Conservation (phyloP, 768 basidiomycete genomes). For the Austroboletus eburneus region DNA sequence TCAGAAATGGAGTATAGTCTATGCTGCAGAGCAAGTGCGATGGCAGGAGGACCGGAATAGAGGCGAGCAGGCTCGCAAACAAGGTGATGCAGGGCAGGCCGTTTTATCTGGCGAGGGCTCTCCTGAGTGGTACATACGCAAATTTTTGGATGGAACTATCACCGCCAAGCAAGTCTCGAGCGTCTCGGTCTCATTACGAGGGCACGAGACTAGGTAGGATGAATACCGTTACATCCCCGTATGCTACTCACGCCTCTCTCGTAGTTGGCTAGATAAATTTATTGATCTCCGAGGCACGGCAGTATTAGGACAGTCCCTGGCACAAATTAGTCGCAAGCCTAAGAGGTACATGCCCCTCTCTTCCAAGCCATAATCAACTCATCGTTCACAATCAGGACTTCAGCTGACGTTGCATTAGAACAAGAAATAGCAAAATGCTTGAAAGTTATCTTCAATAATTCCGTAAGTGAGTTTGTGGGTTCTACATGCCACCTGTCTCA, state of each 20-base stretch:
- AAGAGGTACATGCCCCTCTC: constrained; percentile 46
- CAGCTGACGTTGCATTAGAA: constrained; percentile 68
- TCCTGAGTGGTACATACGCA: constrained; percentile 92
- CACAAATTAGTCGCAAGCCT: constrained; percentile 70
- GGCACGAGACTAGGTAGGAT: constrained; percentile 72
- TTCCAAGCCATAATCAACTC: neutral
- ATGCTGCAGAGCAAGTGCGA: constrained; percentile 74
- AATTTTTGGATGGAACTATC: constrained; percentile 83
- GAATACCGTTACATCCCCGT: neutral
- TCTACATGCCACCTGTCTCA: constrained; percentile 2
- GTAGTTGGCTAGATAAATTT: constrained; percentile 79
- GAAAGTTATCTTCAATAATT: constrained; percentile 71
- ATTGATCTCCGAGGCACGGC: constrained; percentile 75
- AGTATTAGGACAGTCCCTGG: constrained; percentile 75
- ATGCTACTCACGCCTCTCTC: constrained; percentile 16
- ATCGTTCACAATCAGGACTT: constrained; percentile 10
- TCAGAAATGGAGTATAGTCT: constrained; percentile 91
- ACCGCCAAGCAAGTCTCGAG: constrained; percentile 76
- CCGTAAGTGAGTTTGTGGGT: constrained; percentile 35
- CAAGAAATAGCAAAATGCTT: constrained; percentile 88
- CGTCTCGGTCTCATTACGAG: constrained; percentile 72
- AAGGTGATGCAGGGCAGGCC: constrained; percentile 54
- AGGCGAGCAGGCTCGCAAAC: constrained; percentile 57
- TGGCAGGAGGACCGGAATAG: constrained; percentile 71
- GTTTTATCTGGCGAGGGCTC: constrained; percentile 57